Percentiles rank a stretch among this genome's conserved stretches.
These are phyloP conservation scores for Aureobasidium sp. DNA, from an alignment of 2,329 filamentous ascomycete species.

Conservation along the genomic window DNA sequence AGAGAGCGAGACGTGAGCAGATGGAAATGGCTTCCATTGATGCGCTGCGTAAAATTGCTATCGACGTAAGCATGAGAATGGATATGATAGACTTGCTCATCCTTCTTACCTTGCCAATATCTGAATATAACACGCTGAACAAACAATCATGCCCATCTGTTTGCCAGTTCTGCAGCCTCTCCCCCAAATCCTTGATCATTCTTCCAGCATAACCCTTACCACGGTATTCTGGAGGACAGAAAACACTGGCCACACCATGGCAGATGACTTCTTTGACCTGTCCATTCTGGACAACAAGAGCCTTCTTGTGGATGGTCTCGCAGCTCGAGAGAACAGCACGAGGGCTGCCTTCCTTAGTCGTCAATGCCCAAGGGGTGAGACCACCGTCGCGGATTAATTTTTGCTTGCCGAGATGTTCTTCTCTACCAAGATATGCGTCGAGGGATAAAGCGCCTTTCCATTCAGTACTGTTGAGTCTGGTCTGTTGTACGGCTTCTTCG, in stretches of 20 bases:
- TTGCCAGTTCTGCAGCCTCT: slow-evolving; percentile 47
- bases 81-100: neutral
- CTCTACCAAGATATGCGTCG: slow-evolving; percentile 52
- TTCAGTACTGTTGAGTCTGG: slow-evolving; percentile 47
- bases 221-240: slow-evolving; percentile 58
- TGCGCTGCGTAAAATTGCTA: slow-evolving; percentile 64
- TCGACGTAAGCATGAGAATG: slow-evolving; percentile 9
- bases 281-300: slow-evolving; percentile 39
- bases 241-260: slow-evolving; percentile 74
- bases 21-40: slow-evolving; percentile 71
- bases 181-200: slow-evolving; percentile 64
- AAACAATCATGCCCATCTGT: slow-evolving; percentile 40
- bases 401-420: slow-evolving; percentile 46
- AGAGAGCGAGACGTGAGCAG: slow-evolving; percentile 62
- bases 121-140: slow-evolving; percentile 79
- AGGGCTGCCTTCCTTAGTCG: slow-evolving; percentile 36
- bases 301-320: slow-evolving; percentile 48
- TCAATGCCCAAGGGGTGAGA: slow-evolving; percentile 54
- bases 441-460: slow-evolving; percentile 52
- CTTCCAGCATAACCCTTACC: slow-evolving; percentile 69
- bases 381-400: slow-evolving; percentile 48
- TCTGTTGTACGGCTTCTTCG: slow-evolving; percentile 46
- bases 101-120: slow-evolving; percentile 59
- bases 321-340: slow-evolving; percentile 49
- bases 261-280: slow-evolving; percentile 51